Evolutionary conservation across 2,329 filamentous ascomycete genomes (phyloP).

Genomic region (Allantophomopsis lycopodina): DNA sequence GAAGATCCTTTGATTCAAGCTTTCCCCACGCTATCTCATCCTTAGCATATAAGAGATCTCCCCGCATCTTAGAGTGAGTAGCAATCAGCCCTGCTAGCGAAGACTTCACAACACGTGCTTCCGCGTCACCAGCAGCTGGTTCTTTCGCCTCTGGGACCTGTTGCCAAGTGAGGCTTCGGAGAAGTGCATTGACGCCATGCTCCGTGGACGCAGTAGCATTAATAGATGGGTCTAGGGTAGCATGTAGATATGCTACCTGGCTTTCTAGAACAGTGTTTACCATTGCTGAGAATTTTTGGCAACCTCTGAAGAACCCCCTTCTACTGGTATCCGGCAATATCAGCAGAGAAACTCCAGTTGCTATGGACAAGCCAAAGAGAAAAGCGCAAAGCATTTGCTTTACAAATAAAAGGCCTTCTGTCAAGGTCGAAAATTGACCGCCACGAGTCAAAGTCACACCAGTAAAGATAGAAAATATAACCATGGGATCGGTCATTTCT

Average conservation of each 20-base stretch:
- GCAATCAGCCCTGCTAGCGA: conserved; percentile 35
- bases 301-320: conserved; percentile 44
- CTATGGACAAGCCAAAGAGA: conserved; percentile 23
- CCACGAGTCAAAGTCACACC: conserved; percentile 1
- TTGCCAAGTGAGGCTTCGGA: too few species aligned
- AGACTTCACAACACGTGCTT: conserved; percentile 19
- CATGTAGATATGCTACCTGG: conserved; percentile 49
- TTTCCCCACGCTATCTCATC: conserved; percentile 56
- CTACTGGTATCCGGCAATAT: conserved; percentile 53
- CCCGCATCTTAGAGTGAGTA: conserved; percentile 48
- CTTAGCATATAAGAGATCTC: conserved; percentile 57
- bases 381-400: conserved; percentile 2
- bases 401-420: conserved; percentile 1
- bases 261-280: conserved; percentile 40
- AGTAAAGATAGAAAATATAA: conserved; percentile 4
- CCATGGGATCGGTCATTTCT: conserved; percentile 4
- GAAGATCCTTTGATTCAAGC: conserved; percentile 48
- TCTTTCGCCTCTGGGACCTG: neutral
- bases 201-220: conserved; percentile 10
- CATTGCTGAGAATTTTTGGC: conserved; percentile 38
- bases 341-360: conserved; percentile 45
- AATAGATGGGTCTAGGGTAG: conserved; percentile 30
- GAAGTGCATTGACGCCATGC: neutral
- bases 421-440: neutral
- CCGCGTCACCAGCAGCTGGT: conserved; percentile 1